Percentiles rank a stretch among this genome's conserved stretches.
These are phyloP conservation scores for Kwoniella pini DNA, from an alignment of 768 basidiomycete species.

Conservation along the genomic window DNA sequence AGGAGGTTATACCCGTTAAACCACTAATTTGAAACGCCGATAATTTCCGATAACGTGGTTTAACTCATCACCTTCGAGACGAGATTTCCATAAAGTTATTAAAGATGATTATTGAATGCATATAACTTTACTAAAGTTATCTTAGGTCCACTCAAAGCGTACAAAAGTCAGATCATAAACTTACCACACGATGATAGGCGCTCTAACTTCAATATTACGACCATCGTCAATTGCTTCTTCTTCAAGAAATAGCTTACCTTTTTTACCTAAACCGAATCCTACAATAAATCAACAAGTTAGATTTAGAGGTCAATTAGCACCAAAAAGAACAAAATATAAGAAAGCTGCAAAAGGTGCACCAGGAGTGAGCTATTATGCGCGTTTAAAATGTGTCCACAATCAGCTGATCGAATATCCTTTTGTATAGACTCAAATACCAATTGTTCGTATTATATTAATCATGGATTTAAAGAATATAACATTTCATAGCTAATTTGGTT, in stretches of 20 bases:
- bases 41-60: conserved; percentile 25
- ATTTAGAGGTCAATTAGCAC: conserved; percentile 62
- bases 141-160: no score
- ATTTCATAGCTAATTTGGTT: no score
- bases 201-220: conserved; percentile 21
- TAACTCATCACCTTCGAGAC: neutral
- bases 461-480: neutral
- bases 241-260: conserved; percentile 26
- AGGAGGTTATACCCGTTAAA: neutral
- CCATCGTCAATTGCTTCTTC: conserved; percentile 35
- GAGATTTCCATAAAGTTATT: neutral
- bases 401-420: neutral
- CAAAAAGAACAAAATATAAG: conserved; percentile 75
- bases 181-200: conserved; percentile 14
- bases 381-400: neutral
- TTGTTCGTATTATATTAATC: conserved; percentile 25
- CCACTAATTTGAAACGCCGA: conserved; percentile 24
- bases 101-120: neutral
- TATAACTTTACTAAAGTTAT: no score
- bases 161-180: no score
- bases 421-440: conserved; percentile 28
- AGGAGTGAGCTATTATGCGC: conserved; percentile 9
- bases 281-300: conserved; percentile 31
- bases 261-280: conserved; percentile 5
- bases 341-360: conserved; percentile 83